Evolutionary conservation across 495 filamentous ascomycete genomes (phyloP).

Genomic region (Aspergillus haitiensis): DNA sequence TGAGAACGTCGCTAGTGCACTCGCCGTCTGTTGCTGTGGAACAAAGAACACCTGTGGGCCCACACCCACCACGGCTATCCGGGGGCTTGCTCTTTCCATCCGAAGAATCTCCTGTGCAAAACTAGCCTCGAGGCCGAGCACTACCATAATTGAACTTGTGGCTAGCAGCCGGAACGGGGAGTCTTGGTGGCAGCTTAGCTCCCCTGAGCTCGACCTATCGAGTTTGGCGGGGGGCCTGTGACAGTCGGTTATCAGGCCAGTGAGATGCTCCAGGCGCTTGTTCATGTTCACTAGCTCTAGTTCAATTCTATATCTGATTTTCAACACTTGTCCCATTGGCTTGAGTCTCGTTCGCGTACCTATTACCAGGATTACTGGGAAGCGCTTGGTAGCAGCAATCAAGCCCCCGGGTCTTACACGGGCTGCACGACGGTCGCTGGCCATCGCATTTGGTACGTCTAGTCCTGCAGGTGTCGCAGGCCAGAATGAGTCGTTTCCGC

Average conservation of each 20-base stretch:
- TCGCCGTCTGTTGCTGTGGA: not conserved
- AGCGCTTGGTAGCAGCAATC: slow-evolving; percentile 16
- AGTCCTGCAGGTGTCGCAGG: slow-evolving; percentile 9
- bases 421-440: slow-evolving; percentile 11
- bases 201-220: not conserved
- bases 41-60: not conserved
- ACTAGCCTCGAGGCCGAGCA: not conserved
- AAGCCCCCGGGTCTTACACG: slow-evolving; percentile 7
- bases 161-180: slow-evolving; percentile 1
- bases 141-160: not conserved
- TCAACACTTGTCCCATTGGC: not conserved
- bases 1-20: slow-evolving; percentile 6
- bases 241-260: not conserved
- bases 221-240: not conserved
- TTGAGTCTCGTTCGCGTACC: not conserved
- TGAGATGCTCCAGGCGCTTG: not conserved
- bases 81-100: not conserved
- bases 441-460: slow-evolving; percentile 14
- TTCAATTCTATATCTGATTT: slow-evolving; percentile 7
- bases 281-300: not conserved
- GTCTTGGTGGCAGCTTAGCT: slow-evolving; percentile 1
- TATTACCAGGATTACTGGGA: not conserved
- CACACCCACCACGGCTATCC: not conserved
- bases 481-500: slow-evolving; percentile 11
- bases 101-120: not conserved